Conservation (phyloP, 306 rosid genomes). For the Pueraria montana region DNA sequence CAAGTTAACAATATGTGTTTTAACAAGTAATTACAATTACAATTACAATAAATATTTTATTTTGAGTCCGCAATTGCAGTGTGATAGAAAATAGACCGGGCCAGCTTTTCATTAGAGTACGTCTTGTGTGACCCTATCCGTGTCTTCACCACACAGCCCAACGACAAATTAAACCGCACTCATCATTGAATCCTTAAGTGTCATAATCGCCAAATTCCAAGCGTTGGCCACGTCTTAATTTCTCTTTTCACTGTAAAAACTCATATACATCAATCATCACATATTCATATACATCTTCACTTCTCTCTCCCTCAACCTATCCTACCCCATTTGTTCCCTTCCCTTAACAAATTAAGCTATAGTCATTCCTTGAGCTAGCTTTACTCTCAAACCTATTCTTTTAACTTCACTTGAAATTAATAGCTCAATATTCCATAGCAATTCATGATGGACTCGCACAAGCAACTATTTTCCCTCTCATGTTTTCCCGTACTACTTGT, state of each 20-base stretch:
- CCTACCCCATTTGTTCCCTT: neutral
- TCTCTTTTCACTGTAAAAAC: conserved; percentile 23
- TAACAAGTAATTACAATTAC: too few relatives aligned
- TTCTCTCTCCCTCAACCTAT: neutral
- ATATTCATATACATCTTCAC: neutral
- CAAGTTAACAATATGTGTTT: too few relatives aligned
- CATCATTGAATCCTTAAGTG: neutral
- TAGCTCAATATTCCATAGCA: neutral
- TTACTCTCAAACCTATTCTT: neutral
- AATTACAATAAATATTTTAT: neutral
- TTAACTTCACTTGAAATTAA: neutral
- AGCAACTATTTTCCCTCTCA: conserved; percentile 6
- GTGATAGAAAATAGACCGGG: neutral
- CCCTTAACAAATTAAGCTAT: neutral
- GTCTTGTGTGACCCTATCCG: neutral
- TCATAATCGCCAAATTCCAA: neutral
- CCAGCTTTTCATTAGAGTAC: neutral
- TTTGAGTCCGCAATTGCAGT: neutral
- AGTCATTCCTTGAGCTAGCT: neutral
- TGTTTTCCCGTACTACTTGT: conserved; percentile 12
- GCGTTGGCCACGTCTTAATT: neutral
- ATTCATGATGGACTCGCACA: conserved; percentile 30
- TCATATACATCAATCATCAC: neutral
- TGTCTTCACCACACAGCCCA: too few relatives aligned
- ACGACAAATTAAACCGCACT: too few relatives aligned